Percentiles rank a stretch among this genome's conserved stretches.
These are phyloP conservation scores for Xylariales sp. DNA, from an alignment of 2,329 filamentous ascomycete species.

Conservation along the genomic window DNA sequence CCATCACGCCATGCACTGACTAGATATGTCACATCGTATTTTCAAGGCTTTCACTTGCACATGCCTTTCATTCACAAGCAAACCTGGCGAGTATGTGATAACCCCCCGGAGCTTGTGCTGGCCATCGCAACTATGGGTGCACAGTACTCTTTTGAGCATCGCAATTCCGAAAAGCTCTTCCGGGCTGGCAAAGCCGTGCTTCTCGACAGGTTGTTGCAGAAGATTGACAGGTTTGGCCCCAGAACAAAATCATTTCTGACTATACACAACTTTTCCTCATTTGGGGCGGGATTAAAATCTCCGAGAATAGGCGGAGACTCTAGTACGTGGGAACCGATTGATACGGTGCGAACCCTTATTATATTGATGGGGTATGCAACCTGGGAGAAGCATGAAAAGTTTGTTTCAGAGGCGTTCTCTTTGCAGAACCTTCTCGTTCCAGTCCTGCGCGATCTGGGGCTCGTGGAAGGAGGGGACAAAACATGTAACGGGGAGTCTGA, in stretches of 20 bases:
- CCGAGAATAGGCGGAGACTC: conserved; percentile 6
- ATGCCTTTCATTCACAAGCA: conserved; percentile 32
- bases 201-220: conserved; percentile 21
- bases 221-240: conserved; percentile 17
- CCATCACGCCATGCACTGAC: conserved; percentile 31
- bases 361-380: conserved; percentile 33
- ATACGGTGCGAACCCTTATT: conserved; percentile 27
- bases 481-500: conserved; percentile 3
- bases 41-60: conserved; percentile 32
- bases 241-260: conserved; percentile 20
- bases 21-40: conserved; percentile 29
- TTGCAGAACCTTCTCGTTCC: conserved; percentile 28
- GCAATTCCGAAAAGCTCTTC: conserved; percentile 28
- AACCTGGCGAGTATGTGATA: conserved; percentile 26
- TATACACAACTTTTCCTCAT: conserved; percentile 13
- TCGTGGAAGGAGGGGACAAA: conserved; percentile 21
- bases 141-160: conserved; percentile 33
- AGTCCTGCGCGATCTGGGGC: conserved; percentile 27
- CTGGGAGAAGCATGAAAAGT: conserved; percentile 27
- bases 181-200: conserved; percentile 26
- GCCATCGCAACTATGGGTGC: conserved; percentile 28
- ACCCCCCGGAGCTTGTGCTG: conserved; percentile 26
- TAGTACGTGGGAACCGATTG: conserved; percentile 23
- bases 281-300: neutral
- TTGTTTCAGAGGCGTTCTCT: conserved; percentile 29